These are phyloP conservation scores for Naganishia albida DNA, from an alignment of 1,284 basidiomycete species.

Conservation along the genomic window DNA sequence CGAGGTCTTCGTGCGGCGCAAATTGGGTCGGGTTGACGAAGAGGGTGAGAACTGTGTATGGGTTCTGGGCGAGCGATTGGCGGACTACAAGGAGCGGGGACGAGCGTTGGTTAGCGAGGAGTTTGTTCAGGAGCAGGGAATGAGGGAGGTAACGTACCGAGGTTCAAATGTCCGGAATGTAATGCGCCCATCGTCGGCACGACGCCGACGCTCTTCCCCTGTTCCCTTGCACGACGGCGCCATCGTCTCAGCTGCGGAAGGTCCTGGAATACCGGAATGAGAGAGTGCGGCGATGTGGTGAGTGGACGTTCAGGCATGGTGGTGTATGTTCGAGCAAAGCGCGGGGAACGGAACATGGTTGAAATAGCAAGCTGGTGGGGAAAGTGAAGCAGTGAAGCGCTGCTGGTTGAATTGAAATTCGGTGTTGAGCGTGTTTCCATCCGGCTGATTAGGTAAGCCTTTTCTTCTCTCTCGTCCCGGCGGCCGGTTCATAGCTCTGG, in stretches of 20 bases:
- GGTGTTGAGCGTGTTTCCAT: too few relatives aligned
- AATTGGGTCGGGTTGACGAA: conserved; percentile 98
- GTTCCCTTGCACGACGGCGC: conserved; percentile 66
- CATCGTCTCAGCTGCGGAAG: conserved; percentile 67
- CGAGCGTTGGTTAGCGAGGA: neutral
- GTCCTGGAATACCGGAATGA: conserved; percentile 28
- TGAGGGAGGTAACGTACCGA: conserved; percentile 62
- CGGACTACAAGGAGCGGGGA: conserved; percentile 50
- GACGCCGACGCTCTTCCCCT: conserved; percentile 75
- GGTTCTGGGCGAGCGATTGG: conserved; percentile 72
- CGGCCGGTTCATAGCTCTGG: too few relatives aligned
- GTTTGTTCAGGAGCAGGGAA: neutral
- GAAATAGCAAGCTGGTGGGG: too few relatives aligned
- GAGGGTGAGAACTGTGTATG: conserved; percentile 87
- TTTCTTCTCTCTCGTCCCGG: too few relatives aligned
- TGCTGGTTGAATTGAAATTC: too few relatives aligned
- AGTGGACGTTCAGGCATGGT: too few relatives aligned
- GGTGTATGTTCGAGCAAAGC: too few relatives aligned
- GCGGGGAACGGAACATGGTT: too few relatives aligned
- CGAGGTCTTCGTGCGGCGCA: conserved; percentile 90
- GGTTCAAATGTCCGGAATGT: conserved; percentile 86
- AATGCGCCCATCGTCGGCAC: conserved; percentile 98
- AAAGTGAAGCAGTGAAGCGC: too few relatives aligned
- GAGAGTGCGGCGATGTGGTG: conserved; percentile 2
- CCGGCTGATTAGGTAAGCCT: too few relatives aligned